Conservation (phyloP, 169 alveolate species). For the Plasmodium gaboni region DNA sequence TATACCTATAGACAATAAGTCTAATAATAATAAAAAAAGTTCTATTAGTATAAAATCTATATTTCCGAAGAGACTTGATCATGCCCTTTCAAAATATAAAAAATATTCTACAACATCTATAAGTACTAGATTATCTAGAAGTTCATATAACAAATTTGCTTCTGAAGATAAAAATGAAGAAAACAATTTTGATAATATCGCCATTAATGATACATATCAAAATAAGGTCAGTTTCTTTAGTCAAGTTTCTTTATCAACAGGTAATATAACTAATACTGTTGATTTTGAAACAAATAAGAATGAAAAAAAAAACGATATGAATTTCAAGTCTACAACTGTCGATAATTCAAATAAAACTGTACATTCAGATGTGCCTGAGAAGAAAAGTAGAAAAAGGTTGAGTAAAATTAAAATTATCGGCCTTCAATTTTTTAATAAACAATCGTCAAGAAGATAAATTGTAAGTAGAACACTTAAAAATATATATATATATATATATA, state of each 20-base stretch:
- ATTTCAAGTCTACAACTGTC: background rate
- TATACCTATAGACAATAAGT: background rate
- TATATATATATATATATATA: conserved; percentile 6
- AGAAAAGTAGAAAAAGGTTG: conserved; percentile 18
- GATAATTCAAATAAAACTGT: conserved; percentile 12
- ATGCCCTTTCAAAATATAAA: conserved; percentile 14
- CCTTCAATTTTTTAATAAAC: conserved; percentile 37
- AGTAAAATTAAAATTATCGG: conserved; percentile 54
- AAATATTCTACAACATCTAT: background rate
- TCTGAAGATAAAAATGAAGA: background rate
- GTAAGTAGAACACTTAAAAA: background rate
- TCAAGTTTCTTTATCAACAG: background rate
- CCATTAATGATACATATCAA: background rate
- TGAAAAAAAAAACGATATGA: background rate
- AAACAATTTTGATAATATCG: background rate
- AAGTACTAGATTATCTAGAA: conserved; percentile 21
- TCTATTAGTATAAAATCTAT: conserved; percentile 11
- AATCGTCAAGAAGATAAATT: conserved; percentile 3
- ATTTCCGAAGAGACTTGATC: conserved; percentile 15
- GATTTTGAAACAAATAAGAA: background rate
- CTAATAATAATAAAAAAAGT: background rate
- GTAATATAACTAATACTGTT: conserved; percentile 1
- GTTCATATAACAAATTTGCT: conserved; percentile 15
- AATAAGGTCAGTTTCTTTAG: conserved; percentile 9
- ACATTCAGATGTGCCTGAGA: conserved; percentile 7